Evolutionary conservation across 2,329 filamentous ascomycete species (phyloP), one percentile per base, ranked within the genome.

Genomic region (Sphaerulina vaccinii): DNA sequence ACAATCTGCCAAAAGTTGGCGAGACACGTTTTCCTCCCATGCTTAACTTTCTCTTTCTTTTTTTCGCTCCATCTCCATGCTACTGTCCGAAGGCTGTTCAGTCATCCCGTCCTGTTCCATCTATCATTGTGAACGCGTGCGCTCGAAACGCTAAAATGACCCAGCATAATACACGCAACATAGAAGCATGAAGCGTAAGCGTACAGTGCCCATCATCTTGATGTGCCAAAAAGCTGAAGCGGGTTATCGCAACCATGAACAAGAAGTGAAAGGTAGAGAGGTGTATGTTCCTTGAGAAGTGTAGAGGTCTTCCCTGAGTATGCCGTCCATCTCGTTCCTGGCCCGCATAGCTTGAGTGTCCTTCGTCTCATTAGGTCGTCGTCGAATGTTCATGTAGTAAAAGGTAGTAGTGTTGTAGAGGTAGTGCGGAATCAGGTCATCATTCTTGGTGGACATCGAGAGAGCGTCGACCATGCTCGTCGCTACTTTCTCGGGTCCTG

Each of bases 401-500:
- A 49, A 38, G 19, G 42, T 41, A 47, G 16, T 48, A n/a, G 35
- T 48, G 13, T 13, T 11, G 45, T 19, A 37, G 48, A 27, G 24
- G 21, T 40, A 23, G 11, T 32, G 24, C 27, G 23, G 19, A 43
- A 21, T 15, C 35, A 16, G 33, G 44, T 5, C 15, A 27, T 60
- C 55, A 61, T 44, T 63, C 61, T 42, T 62, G 58, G 41, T 49
- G 49, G 33, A 60, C 62, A 39, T 62, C 59, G 45, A 56, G 33
- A 15, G 53, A 57, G 15, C 52, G 49, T 16, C 51, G 51, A 35
- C 49, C 53, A 16, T 54, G 51, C 32, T 62, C 61, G 18, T 65
- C 62, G 22, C 48, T 52, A 27, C 61, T 64, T 23, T 65, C 62
- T 18, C 62, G 49, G n/a, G 62, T 67, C 44, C 67, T 65, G 11